Conservation (phyloP, 352 stramenopile genomes). For the Pythium rishiriense region DNA sequence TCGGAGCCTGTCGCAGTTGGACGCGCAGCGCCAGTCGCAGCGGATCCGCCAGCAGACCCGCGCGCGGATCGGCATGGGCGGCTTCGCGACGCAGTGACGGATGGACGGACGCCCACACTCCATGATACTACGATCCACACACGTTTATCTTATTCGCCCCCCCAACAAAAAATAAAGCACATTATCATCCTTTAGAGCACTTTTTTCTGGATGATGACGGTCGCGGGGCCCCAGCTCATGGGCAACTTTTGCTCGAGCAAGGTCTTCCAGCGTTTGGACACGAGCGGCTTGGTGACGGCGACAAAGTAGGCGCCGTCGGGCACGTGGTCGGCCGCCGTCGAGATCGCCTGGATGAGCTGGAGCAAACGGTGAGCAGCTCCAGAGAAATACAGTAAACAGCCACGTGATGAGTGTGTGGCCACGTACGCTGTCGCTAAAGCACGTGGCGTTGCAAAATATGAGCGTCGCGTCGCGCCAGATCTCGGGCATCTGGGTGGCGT, state of each 20-base stretch:
- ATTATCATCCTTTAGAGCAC: conserved; percentile 33
- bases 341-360: conserved; percentile 38
- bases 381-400: no score
- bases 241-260: conserved; percentile 59
- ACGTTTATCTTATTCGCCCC: no score
- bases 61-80: conserved; percentile 20
- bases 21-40: conserved; percentile 16
- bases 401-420: no score
- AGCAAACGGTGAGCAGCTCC: not conserved
- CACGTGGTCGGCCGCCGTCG: conserved; percentile 42
- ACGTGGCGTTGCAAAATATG: conserved; percentile 71
- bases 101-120: not conserved
- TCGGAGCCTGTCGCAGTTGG: conserved; percentile 3
- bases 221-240: conserved; percentile 68
- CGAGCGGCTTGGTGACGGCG: conserved; percentile 57
- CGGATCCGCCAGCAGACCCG: conserved; percentile 23
- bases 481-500: conserved; percentile 43
- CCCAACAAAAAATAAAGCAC: no score
- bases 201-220: conserved; percentile 68
- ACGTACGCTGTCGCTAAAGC: conserved; percentile 59
- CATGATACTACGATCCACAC: not conserved
- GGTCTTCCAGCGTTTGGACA: conserved; percentile 58
- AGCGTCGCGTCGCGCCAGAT: conserved; percentile 59
- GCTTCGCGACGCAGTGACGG: conserved; percentile 14
- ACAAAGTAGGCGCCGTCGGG: conserved; percentile 57